Evolutionary conservation across 331 rosid species (phyloP), one percentile per base, ranked within the genome.

Genomic region (Malus hybrid): DNA sequence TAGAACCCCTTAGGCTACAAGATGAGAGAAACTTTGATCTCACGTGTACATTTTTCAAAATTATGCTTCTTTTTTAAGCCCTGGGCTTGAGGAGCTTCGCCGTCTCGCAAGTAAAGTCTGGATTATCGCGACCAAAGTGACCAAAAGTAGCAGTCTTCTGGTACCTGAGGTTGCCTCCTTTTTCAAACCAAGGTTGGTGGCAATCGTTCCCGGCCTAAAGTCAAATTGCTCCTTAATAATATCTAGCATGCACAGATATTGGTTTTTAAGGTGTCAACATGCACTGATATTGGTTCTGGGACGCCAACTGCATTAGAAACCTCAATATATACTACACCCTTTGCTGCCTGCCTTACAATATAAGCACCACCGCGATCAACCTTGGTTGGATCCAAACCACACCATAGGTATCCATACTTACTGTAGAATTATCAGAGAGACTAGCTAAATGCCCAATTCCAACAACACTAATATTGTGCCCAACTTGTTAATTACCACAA

Each of bases 251-350:
- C 24, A 24, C 24, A 1, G 24, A 24, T 90, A 22, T 93, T 93
- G 1, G 96, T 92, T 80, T 85, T 90, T 80, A 88, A 87, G 58
- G 87, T 71, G 70, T 90, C 91, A 10, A 92, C 96, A 63, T 82
- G 90, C 36, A 92, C 93, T 1, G 96, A 92, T 50, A 92, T 70
- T 12, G 96, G 93, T 39, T 92, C 97, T 7, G 96, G 92, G 72
- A 90, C 97, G 12, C 97, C 96, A 29, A 90, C 90, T n/a, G 97
- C 97, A 73, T 92, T 87, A 73, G 97, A 92, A 85, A 92, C 97
- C 87, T 90, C 96, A 67, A 92, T 72, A 34, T 96, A 88, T n/a
- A 90, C 96, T 68, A 90, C 85, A 44, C 96, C 88, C 76, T 92
- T 92, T 26, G 97, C 93, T n/a, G 93, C 97, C 82, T 92, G 97